phyloP scores from a whole-genome alignment of 148 eudicot genomes.

The Polygonum maritimum region DNA sequence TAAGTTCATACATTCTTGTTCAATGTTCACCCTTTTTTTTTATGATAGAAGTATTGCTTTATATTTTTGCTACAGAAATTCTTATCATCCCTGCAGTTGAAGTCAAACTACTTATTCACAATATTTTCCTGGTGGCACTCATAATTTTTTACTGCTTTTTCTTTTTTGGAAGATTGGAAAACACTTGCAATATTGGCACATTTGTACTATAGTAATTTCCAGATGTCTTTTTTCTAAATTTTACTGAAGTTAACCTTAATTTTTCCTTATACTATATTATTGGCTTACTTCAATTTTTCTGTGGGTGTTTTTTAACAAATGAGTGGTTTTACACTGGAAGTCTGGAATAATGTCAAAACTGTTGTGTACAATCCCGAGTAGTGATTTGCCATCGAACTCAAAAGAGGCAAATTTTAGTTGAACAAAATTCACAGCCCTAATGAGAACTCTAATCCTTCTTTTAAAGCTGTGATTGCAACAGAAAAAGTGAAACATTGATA shows the following conservation, averaged over 20 bases:
- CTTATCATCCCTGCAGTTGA: neutral
- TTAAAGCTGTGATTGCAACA: neutral
- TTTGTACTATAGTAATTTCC: neutral
- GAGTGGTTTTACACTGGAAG: neutral
- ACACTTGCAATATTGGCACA: neutral
- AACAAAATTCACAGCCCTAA: neutral
- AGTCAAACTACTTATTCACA: neutral
- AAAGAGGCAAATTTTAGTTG: neutral
- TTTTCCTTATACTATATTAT: neutral
- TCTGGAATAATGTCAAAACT: too few species aligned
- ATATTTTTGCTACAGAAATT: neutral
- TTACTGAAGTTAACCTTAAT: neutral
- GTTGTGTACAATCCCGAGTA: too few species aligned
- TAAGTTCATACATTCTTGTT: constrained; percentile 29
- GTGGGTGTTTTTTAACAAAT: neutral
- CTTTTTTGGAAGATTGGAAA: neutral
- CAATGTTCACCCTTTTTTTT: neutral
- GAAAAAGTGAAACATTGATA: neutral
- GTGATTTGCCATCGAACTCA: too few species aligned
- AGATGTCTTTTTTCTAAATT: neutral
- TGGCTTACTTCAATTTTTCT: neutral
- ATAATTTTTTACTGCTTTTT: neutral
- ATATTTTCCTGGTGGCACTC: neutral
- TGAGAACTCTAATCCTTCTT: neutral
- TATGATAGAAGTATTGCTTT: neutral